Evolutionary conservation across 768 basidiomycete species (phyloP), one percentile per base, ranked within the genome.

Genomic region (Russula sp.): DNA sequence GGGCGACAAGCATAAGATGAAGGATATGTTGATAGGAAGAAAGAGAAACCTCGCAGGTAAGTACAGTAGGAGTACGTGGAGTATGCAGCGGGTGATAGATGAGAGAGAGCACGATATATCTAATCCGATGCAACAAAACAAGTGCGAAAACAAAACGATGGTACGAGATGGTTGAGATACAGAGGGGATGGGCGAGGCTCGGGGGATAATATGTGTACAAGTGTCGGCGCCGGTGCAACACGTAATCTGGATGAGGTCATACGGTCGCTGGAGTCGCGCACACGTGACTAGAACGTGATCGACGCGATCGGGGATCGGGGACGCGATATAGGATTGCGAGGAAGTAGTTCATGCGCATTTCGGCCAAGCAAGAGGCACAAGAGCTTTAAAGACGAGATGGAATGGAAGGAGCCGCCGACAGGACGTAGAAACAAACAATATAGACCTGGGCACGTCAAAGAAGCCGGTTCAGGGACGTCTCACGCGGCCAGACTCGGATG

Each of bases 111-210:
- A 58, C 62, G 60, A 45, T 40, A 42, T 49, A 55, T 60, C 54
- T 59, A 18, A 64, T 56, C 54, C 48, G 42, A 45, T 60, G 58
- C 48, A 32, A 64, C 63, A 64, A 59, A 54, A 63, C 63, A 64
- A 59, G 48, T 64, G 63, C 59, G 63, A 64, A 51, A 64, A 59
- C 63, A 56, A 60, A 55, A 60, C 58, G 53, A 64, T 50, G 47
- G 47, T 59, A 54, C 27, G 44, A 59, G 58, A 45, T 51, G 37
- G 49, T 49, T 45, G 51, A 27, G 27, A 55, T 55, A 64, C 57
- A 60, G 20, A 22, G 40, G 11, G 31, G 34, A 40, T 47, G 50
- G 35, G 16, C 2, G 32, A 35, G n/a, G 22, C 39, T 55, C 31
- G 3, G 37, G 31, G 18, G 27, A n/a, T 60, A 34, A 39, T 49